phyloP scores from a whole-genome alignment of 1,284 basidiomycete genomes.

The Ceratobasidium sp. region DNA sequence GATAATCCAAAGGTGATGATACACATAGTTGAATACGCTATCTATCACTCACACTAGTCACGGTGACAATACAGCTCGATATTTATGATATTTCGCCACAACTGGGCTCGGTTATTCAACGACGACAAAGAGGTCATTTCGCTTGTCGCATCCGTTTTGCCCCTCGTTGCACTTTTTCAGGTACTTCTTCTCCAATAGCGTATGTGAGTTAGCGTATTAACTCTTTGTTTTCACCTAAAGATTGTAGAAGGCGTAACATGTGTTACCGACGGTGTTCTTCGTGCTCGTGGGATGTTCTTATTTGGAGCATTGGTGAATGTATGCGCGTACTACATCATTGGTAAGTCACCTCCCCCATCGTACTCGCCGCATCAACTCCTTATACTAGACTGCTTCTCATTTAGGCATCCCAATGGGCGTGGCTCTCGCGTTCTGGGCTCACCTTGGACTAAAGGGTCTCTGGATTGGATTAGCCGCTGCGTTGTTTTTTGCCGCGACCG shows the following conservation, averaged over 20 bases:
- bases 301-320: slow-evolving; percentile 50
- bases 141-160: slow-evolving; percentile 80
- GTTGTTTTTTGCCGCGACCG: slow-evolving; percentile 35
- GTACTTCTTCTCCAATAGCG: slow-evolving; percentile 56
- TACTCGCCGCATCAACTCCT: neutral
- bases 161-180: slow-evolving; percentile 84
- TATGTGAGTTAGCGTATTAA: neutral
- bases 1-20: slow-evolving; percentile 68
- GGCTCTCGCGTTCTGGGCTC: slow-evolving; percentile 32
- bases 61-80: neutral
- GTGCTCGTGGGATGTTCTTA: slow-evolving; percentile 46
- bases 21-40: slow-evolving; percentile 53
- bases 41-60: slow-evolving; percentile 39
- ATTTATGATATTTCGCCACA: slow-evolving; percentile 56
- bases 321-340: slow-evolving; percentile 48
- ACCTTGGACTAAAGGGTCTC: slow-evolving; percentile 48
- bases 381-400: neutral
- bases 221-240: neutral
- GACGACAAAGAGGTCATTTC: slow-evolving; percentile 72
- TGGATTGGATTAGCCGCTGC: slow-evolving; percentile 50
- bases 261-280: slow-evolving; percentile 44
- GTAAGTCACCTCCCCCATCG: too few species aligned
- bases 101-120: slow-evolving; percentile 78
- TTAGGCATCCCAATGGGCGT: slow-evolving; percentile 49
- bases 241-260: slow-evolving; percentile 38